Evolutionary conservation across 1,284 basidiomycete genomes (phyloP).

Genomic region (Moesziomyces antarcticus): DNA sequence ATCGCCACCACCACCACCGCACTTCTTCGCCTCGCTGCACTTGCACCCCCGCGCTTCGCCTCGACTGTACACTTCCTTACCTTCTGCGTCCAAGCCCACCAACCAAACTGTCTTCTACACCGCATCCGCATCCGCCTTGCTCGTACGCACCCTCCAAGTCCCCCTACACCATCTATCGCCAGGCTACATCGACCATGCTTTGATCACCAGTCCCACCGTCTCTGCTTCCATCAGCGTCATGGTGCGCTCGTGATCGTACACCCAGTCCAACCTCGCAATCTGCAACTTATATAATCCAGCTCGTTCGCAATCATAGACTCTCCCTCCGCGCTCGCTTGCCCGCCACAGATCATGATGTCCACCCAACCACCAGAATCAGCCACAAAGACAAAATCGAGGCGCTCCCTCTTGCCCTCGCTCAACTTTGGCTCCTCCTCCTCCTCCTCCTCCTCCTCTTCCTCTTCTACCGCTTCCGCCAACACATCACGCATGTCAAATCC

Average conservation of each 20-base stretch:
- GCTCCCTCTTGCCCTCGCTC: slow-evolving; percentile 32
- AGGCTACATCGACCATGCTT: too few species aligned
- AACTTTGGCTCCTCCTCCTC: slow-evolving; percentile 27
- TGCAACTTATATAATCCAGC: background rate
- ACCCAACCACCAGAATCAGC: slow-evolving; percentile 31
- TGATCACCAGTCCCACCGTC: background rate
- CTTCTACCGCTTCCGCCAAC: slow-evolving; percentile 7
- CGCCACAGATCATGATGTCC: slow-evolving; percentile 19
- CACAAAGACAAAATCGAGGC: slow-evolving; percentile 29
- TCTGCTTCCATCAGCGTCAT: slow-evolving; percentile 2
- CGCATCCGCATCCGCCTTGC: too few species aligned
- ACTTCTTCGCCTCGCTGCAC: too few species aligned
- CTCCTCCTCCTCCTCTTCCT: slow-evolving; percentile 17
- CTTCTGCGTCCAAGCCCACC: too few species aligned
- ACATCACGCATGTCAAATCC: slow-evolving; percentile 10
- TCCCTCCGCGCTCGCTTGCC: too few species aligned
- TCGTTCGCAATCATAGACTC: background rate
- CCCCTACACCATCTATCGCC: too few species aligned
- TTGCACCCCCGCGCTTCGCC: too few species aligned
- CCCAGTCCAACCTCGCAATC: background rate
- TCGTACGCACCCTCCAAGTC: too few species aligned
- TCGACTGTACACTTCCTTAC: too few species aligned
- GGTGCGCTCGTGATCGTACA: slow-evolving; percentile 7
- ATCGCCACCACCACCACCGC: too few species aligned
- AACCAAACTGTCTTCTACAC: too few species aligned